Percentiles rank a stretch among this genome's conserved stretches.
Conservation (phyloP, 345 rosid genomes). For the Eutrema yunnanense region DNA sequence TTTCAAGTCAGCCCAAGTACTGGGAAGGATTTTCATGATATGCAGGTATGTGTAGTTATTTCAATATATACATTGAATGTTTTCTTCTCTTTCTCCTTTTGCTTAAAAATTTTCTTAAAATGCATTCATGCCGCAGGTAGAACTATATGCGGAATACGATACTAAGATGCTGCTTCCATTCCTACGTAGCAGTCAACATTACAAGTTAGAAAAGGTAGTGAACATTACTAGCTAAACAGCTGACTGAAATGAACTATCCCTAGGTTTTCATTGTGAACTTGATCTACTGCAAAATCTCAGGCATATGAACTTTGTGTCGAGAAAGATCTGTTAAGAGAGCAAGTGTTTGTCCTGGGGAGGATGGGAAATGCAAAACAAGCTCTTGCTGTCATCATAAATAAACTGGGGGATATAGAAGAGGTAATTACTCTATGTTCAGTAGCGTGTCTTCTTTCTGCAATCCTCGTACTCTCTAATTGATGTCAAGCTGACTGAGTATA, state of each 20-base stretch:
- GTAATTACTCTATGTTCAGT: constrained; percentile 30
- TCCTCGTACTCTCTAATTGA: neutral
- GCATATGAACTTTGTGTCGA: constrained; percentile 81
- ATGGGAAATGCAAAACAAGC: constrained; percentile 97
- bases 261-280: constrained; percentile 6
- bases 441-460: neutral
- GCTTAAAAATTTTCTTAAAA: neutral
- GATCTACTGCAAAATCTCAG: constrained; percentile 42
- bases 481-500: constrained; percentile 4
- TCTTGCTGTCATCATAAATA: constrained; percentile 80
- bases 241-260: constrained; percentile 5
- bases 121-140: constrained; percentile 55
- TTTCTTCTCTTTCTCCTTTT: constrained; percentile 6
- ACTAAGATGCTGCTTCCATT: constrained; percentile 90
- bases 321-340: constrained; percentile 81
- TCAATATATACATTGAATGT: neutral
- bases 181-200: constrained; percentile 96
- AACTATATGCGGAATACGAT: constrained; percentile 89
- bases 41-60: constrained; percentile 64
- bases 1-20: constrained; percentile 76
- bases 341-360: constrained; percentile 95
- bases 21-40: constrained; percentile 91
- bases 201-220: constrained; percentile 89
- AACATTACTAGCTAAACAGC: constrained; percentile 21
- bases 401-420: constrained; percentile 96